Percentiles rank a stretch among this genome's conserved stretches.
Evolutionary conservation across 352 stramenopile genomes (phyloP).

Genomic region (Globisporangium recalcitrans): DNA sequence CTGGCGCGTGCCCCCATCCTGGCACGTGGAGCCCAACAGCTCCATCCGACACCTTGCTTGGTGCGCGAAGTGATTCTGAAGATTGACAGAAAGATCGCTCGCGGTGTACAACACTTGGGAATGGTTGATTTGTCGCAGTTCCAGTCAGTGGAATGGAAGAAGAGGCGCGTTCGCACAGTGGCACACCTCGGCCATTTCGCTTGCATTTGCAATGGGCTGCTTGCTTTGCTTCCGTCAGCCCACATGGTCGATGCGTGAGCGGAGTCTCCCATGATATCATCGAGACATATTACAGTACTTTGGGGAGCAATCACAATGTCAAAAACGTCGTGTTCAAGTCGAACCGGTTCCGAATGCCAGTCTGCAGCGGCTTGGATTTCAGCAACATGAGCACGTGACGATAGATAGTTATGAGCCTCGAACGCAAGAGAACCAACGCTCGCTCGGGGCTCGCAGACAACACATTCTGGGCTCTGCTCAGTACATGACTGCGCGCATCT

Average conservation of each 20-base stretch:
- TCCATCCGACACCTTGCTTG: background rate
- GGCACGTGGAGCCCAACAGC: background rate
- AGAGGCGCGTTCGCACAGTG: background rate
- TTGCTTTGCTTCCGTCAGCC: background rate
- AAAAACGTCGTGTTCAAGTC: too few species aligned
- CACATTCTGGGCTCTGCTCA: too few species aligned
- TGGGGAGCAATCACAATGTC: too few species aligned
- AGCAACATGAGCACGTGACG: too few species aligned
- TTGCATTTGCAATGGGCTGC: background rate
- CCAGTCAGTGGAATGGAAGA: background rate
- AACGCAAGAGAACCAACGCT: too few species aligned
- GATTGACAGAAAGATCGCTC: background rate
- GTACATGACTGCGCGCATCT: constrained; percentile 42
- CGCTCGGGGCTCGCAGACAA: too few species aligned
- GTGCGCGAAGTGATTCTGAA: background rate
- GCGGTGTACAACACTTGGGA: background rate
- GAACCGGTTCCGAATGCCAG: too few species aligned
- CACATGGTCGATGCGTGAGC: background rate
- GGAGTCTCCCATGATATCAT: too few species aligned
- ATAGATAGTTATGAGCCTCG: too few species aligned
- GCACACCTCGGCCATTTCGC: background rate
- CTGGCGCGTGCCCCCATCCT: background rate
- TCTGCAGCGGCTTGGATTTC: too few species aligned
- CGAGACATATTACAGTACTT: too few species aligned
- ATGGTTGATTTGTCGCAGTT: background rate